Evolutionary conservation across 2,329 filamentous ascomycete genomes (phyloP), one percentile per base, ranked within the genome.

Genomic region (Botrytis fragariae): DNA sequence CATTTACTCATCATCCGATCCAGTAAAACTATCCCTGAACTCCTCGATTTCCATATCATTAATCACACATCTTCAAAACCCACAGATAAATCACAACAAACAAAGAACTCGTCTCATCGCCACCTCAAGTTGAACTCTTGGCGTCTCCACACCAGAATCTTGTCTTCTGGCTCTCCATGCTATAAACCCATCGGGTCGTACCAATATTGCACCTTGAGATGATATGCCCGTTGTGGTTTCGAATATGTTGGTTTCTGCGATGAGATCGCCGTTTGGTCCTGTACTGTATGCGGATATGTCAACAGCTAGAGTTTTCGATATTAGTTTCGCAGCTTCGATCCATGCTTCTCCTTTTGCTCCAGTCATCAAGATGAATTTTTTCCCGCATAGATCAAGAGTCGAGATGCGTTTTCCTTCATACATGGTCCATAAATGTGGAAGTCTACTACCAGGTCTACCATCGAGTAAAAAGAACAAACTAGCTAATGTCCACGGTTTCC

Each of bases 161-260:
- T 39, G 59, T 54, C 65, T 51, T 35, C 74, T 73, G 7, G 48
- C 68, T 35, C 77, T 73, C 81, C 81, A 83, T 1, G 79, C 79
- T 62, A 83, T 77, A 75, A 81, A 80, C 0, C 79, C 81, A 77
- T 83, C 82, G 0, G 82, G 82, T 22, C 82, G 76, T 44, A 83
- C 74, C 14, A 83, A 76, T 29, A 79, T 74, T 5, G 80, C 80
- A 2, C 82, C 82, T 32, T 42, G 74, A 6, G 72, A 48, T 6
- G 79, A 79, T 39, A 82, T 78, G 1, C 80, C 78, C 25, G 81
- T 77, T 6, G 75, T 73, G 29, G 73, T 72, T 71, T 80, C 78
- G 39, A 72, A 80, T 32, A 39, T 51, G 10, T 75, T 48, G 6
- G 75, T 74, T 14, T 69, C 39, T 61, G 67, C 74, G 18, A 75